Evolutionary conservation across 345 rosid genomes (phyloP).

Genomic region (Adansonia digitata): DNA sequence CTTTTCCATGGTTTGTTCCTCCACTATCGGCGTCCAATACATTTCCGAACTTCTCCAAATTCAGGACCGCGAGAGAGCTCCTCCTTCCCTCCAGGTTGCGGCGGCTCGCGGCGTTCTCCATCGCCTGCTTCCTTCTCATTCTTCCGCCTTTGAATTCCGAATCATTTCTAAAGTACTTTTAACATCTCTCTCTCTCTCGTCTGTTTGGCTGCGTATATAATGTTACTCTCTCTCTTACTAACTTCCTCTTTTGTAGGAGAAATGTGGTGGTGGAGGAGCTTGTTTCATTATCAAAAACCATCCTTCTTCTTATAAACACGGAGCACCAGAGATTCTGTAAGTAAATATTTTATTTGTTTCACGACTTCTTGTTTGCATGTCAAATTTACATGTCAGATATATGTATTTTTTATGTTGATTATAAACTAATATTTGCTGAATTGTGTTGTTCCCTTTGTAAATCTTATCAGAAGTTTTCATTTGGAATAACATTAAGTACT

Average conservation of each 20-base stretch:
- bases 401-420: neutral
- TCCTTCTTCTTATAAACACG: slow-evolving; percentile 23
- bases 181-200: neutral
- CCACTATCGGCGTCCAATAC: slow-evolving; percentile 57
- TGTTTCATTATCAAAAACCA: slow-evolving; percentile 46
- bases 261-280: slow-evolving; percentile 43
- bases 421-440: neutral
- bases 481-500: neutral
- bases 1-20: slow-evolving; percentile 24
- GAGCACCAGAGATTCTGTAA: slow-evolving; percentile 44
- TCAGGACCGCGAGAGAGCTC: slow-evolving; percentile 59
- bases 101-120: slow-evolving; percentile 52
- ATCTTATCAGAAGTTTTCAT: neutral
- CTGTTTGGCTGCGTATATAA: neutral
- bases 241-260: slow-evolving; percentile 27
- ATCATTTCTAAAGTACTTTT: slow-evolving; percentile 41
- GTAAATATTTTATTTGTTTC: slow-evolving; percentile 2
- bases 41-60: slow-evolving; percentile 51
- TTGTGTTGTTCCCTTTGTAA: neutral
- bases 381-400: neutral
- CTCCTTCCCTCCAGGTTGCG: slow-evolving; percentile 50
- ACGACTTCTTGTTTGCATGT: neutral
- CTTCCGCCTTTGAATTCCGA: slow-evolving; percentile 45
- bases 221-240: neutral
- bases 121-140: slow-evolving; percentile 55